Base-by-base conservation (phyloP, 2,329 filamentous ascomycete species). In the Penicillium corylophilum region DNA sequence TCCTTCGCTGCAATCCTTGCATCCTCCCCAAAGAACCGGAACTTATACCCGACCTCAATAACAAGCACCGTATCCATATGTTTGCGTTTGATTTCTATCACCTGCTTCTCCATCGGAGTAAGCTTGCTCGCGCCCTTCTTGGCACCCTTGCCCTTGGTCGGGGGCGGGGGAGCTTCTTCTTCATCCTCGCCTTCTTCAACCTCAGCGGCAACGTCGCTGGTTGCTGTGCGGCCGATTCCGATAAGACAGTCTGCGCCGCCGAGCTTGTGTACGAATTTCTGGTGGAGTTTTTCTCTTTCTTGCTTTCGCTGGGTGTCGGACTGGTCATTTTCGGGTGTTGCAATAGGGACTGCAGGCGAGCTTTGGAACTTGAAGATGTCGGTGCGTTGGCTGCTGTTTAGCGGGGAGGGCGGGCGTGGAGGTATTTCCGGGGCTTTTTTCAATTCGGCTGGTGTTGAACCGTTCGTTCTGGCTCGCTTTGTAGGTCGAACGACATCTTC, bases 31-130 rank as follows among this genome's bases (percentile, higher is more conserved):
- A 96, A 96, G 76, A 99, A 96, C 29, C 89, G 86, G 74, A 95
- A 99, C 70, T 99, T 99, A 76, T 99, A 99, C 45, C 94, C 94
- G 8, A 97, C 94, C 70, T 99, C 93, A 46, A 97, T 86, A 12
- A 97, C 88, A 28, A 99, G 79, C 18, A 99, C 65, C 0, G 93
- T 94, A 67, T 97, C 94, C 76, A 90, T 81, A 68, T 97, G 86
- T 62, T 93, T 89, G 54, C 85, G 82, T 75, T 99, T 99, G 71
- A 99, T 95, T 16, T 95, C 92, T 5, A 99, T 80, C 51, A 96
- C 88, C 65, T 97, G 94, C 36, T 88, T 82, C 70, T 97, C 92
- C 85, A 99, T 88, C 0, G 94, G 94, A 0, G 94, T 99, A 54
- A 99, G 81, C 69, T 96, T 96, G 48, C 84, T 86, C n/a, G 72